Evolutionary conservation across 768 basidiomycete species (phyloP).

Genomic region (Leccinum subtestaceum): DNA sequence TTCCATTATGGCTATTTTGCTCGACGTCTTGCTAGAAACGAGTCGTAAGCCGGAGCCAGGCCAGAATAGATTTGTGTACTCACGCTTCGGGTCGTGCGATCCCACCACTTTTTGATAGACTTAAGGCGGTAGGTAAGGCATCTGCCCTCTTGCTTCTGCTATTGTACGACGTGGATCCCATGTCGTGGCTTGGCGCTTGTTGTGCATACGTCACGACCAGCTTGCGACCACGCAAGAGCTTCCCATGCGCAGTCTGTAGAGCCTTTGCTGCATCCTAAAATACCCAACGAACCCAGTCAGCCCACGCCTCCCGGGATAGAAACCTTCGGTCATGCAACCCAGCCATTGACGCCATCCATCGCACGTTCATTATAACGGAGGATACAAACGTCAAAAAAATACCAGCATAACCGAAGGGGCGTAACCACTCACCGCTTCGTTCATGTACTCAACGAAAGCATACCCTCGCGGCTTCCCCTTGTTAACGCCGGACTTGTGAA

Average conservation of each 20-base stretch:
- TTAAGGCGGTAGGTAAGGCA: constrained; percentile 78
- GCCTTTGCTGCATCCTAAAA: constrained; percentile 88
- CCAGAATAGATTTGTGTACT: constrained; percentile 15
- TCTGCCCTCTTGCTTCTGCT: constrained; percentile 49
- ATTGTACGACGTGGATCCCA: constrained; percentile 32
- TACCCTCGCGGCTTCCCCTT: constrained; percentile 95
- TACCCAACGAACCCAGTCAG: constrained; percentile 23
- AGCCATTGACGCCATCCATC: constrained; percentile 18
- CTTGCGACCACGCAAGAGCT: constrained; percentile 81
- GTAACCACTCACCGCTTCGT: constrained; percentile 65
- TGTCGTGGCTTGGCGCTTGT: constrained; percentile 57
- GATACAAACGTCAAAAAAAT: constrained; percentile 26
- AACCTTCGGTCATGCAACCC: constrained; percentile 23
- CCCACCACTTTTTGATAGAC: constrained; percentile 75
- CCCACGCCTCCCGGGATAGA: constrained; percentile 1
- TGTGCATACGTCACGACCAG: constrained; percentile 90
- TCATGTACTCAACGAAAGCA: constrained; percentile 86
- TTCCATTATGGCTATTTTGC: constrained; percentile 94
- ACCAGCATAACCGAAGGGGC: constrained; percentile 19
- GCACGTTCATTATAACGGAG: constrained; percentile 20
- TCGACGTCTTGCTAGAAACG: constrained; percentile 55
- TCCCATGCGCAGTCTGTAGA: constrained; percentile 67
- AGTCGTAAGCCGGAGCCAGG: constrained; percentile 8
- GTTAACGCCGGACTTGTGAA: constrained; percentile 86
- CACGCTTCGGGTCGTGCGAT: constrained; percentile 49